Evolutionary conservation across 1,284 basidiomycete genomes (phyloP), one percentile per base, ranked within the genome.

Genomic region (Cryptococcus depauperatus): DNA sequence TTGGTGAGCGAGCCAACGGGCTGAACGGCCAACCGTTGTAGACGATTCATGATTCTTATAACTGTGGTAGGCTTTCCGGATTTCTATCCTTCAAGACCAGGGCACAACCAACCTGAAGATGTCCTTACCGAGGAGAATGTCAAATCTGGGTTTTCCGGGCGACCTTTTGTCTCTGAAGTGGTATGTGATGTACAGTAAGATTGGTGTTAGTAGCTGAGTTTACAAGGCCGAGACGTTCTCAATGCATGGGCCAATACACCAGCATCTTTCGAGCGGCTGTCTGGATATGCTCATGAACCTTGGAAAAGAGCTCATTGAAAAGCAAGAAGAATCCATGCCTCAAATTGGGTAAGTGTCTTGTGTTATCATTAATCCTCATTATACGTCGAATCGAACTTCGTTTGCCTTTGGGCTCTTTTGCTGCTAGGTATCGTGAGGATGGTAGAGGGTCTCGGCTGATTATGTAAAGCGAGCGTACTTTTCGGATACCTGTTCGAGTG

Each of bases 61-160:
- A 34, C 13, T 14, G 23, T 8, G 16, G 9, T 33, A 90, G 87
- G 89, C 13, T 91, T 83, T 62, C 79, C 82, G 41, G 87, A 89
- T 28, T 90, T 90, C 64, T 81, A 85, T 64, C 89, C 90, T 32
- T 85, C 89, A 3, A 76, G 79, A 43, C 80, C 85, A 14, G 81
- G 82, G 4, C 85, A 89, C 25, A 79, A 80, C 6, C 86, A 92
- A 67, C 81, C 85, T 23, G 92, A 95, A 68, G 90, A 95, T 61
- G 70, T 81, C 4, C 73, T 95, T 45, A 83, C 85, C 0, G 82
- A 86, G 48, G 61, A 68, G 0, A 84, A 83, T 56, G 80, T 96
- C 48, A 85, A 85, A 72, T 78, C 79, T 62, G 93, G 93, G 0
- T 85, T 85, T 52, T 62, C 74, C 6, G 73, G 81, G 21, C 72